phyloP scores from a whole-genome alignment of 805 yeast genomes.

The Pichia membranifaciens region DNA sequence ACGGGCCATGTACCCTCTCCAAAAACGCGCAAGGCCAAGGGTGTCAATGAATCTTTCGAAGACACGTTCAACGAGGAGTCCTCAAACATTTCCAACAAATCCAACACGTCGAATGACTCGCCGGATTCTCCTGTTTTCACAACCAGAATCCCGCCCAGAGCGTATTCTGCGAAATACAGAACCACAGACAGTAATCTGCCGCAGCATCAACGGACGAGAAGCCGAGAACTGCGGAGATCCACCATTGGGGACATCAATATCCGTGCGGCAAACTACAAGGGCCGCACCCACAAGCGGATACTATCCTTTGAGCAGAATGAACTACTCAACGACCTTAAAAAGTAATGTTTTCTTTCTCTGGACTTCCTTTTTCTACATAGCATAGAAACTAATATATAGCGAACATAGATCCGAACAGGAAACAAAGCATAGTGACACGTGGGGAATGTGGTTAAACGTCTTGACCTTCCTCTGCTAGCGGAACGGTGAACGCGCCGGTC shows the following conservation, averaged over 20 bases:
- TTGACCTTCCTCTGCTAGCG: slow-evolving; percentile 51
- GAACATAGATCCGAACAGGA: too few relatives aligned
- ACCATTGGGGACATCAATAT: background rate
- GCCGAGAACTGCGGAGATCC: background rate
- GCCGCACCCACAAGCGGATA: slow-evolving; percentile 25
- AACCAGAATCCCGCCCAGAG: background rate
- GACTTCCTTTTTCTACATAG: background rate
- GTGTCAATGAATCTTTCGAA: background rate
- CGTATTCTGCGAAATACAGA: background rate
- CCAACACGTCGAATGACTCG: background rate
- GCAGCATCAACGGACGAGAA: background rate
- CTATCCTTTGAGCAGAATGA: slow-evolving; percentile 51
- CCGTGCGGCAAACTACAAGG: background rate
- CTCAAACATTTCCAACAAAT: background rate
- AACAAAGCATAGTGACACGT: too few relatives aligned
- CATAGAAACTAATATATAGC: too few relatives aligned
- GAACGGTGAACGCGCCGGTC: slow-evolving; percentile 78
- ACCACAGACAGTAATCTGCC: background rate
- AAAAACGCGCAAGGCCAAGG: background rate
- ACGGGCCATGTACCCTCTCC: background rate
- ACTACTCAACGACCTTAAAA: slow-evolving; percentile 40
- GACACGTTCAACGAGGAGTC: background rate
- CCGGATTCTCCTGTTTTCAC: background rate
- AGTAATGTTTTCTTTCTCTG: background rate
- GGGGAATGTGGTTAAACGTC: slow-evolving; percentile 19